These are phyloP conservation scores for Austroboletus olivaceoglutinosus DNA, from an alignment of 1,284 basidiomycete genomes.

Conservation along the genomic window DNA sequence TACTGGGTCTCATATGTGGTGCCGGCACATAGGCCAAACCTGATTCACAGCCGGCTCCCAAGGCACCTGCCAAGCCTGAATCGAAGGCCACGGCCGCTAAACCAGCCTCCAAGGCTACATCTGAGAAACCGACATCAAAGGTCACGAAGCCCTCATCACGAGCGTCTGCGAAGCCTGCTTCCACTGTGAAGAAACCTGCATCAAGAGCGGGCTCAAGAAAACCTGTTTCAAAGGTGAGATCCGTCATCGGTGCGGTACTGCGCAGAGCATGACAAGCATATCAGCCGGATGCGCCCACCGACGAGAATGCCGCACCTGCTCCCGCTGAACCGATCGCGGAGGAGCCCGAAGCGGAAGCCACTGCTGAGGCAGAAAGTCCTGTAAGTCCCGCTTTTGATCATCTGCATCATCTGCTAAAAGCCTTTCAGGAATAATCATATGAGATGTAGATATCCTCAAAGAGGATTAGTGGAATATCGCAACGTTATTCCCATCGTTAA, in stretches of 20 bases:
- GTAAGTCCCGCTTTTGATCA: conserved; percentile 17
- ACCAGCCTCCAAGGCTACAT: conserved; percentile 36
- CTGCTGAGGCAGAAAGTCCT: conserved; percentile 39
- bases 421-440: conserved; percentile 19
- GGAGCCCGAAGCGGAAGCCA: conserved; percentile 49
- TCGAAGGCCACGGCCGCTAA: conserved; percentile 27
- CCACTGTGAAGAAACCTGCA: conserved; percentile 42
- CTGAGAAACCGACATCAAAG: conserved; percentile 35
- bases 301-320: conserved; percentile 38
- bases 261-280: conserved; percentile 3
- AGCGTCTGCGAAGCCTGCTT: conserved; percentile 39
- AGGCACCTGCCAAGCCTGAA: conserved; percentile 22
- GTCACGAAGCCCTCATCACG: conserved; percentile 35
- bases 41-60: conserved; percentile 29
- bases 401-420: conserved; percentile 2
- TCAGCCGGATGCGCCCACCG: conserved; percentile 40
- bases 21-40: conserved; percentile 20
- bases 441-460: conserved; percentile 13
- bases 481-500: conserved; percentile 11
- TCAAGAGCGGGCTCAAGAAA: conserved; percentile 44
- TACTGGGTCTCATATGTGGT: not conserved
- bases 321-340: conserved; percentile 48
- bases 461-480: conserved; percentile 15
- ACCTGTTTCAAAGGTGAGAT: conserved; percentile 40
- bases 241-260: not conserved